Percentiles rank a stretch among this genome's conserved stretches.
These are phyloP conservation scores for Metschnikowia peoriensis DNA, from an alignment of 805 yeast species.

Conservation along the genomic window DNA sequence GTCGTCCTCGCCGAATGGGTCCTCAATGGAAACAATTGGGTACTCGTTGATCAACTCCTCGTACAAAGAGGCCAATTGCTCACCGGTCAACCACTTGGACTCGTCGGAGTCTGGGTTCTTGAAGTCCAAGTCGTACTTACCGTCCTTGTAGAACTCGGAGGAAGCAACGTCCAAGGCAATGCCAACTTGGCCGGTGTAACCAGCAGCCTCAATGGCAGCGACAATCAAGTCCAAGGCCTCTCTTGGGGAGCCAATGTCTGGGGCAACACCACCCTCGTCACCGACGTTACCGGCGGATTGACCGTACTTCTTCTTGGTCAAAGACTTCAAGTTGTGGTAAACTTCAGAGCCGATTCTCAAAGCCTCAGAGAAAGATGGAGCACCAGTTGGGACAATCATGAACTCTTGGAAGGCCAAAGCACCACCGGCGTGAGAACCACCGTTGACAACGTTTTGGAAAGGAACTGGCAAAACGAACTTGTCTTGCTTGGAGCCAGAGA, in stretches of 20 bases:
- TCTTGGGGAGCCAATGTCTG: constrained; percentile 90
- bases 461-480: constrained; percentile 98
- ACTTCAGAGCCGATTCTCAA: constrained; percentile 97
- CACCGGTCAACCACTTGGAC: constrained; percentile 88
- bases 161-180: constrained; percentile 97
- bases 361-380: constrained; percentile 89
- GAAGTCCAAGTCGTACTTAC: constrained; percentile 96
- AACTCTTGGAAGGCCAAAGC: constrained; percentile 98
- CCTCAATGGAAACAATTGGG: constrained; percentile 98
- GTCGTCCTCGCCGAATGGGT: constrained; percentile 99
- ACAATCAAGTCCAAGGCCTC: constrained; percentile 96
- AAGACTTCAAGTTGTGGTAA: constrained; percentile 92
- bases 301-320: constrained; percentile 94
- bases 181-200: constrained; percentile 88
- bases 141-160: constrained; percentile 96
- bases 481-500: constrained; percentile 67
- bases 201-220: constrained; percentile 87
- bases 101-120: constrained; percentile 93
- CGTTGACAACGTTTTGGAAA: constrained; percentile 97
- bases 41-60: constrained; percentile 74
- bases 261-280: constrained; percentile 99
- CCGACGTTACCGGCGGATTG: constrained; percentile 99
- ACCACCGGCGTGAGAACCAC: constrained; percentile 99
- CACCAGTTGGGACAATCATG: constrained; percentile 97
- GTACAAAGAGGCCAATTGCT: constrained; percentile 84